These are phyloP conservation scores for Leccinum truebloodii DNA, from an alignment of 768 basidiomycete genomes.

Conservation along the genomic window DNA sequence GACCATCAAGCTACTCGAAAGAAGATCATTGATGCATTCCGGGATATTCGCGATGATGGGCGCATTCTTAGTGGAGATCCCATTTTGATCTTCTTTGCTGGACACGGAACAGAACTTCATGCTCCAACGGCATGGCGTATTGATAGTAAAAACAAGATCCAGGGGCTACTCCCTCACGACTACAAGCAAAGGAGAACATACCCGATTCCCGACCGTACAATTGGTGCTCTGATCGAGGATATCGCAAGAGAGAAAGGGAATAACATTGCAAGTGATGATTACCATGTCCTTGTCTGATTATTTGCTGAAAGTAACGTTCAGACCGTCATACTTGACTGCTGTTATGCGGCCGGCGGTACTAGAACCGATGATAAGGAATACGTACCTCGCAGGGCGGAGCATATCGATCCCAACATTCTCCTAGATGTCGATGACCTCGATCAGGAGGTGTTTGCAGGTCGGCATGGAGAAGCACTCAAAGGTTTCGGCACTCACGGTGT, in stretches of 20 bases:
- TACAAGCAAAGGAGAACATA: conserved; percentile 18
- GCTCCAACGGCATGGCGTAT: conserved; percentile 29
- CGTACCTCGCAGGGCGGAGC: conserved; percentile 4
- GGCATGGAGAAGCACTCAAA: conserved; percentile 13
- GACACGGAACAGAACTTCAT: conserved; percentile 40
- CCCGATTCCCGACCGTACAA: conserved; percentile 47
- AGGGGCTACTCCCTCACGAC: conserved; percentile 37
- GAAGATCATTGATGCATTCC: conserved; percentile 32
- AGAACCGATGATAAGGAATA: conserved; percentile 16
- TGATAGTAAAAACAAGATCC: conserved; percentile 21
- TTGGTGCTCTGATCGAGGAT: conserved; percentile 38
- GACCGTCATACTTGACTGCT: conserved; percentile 51
- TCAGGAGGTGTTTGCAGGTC: conserved; percentile 19
- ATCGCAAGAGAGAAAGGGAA: conserved; percentile 41
- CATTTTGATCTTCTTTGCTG: conserved; percentile 46
- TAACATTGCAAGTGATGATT: conserved; percentile 40
- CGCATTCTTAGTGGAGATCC: conserved; percentile 32
- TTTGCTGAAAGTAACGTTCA: conserved; percentile 14
- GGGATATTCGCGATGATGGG: conserved; percentile 25
- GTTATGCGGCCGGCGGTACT: conserved; percentile 41
- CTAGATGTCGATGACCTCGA: conserved; percentile 24
- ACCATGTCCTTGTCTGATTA: not conserved
- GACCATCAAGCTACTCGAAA: conserved; percentile 38
- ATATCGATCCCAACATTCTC: conserved; percentile 2
- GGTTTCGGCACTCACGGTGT: conserved; percentile 32